A percentile compares a stretch with the other conserved stretches of the same genome.
Conservation (phyloP, 208 protist species). For the Trypanosoma cruzi region DNA sequence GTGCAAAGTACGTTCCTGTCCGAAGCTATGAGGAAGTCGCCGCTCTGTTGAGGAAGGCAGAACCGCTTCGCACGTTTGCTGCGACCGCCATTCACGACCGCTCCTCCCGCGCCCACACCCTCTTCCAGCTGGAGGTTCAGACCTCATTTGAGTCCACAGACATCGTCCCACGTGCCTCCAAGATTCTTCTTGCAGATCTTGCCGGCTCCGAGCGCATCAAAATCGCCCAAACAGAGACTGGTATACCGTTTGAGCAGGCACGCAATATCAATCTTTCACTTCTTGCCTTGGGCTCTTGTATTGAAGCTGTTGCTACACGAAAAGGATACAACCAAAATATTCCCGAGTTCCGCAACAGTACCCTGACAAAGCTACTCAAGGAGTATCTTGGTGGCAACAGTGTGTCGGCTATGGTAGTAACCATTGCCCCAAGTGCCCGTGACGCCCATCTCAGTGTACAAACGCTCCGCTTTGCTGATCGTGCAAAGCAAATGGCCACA, state of each 20-base stretch:
- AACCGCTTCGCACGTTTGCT: conserved; percentile 87
- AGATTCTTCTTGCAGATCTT: conserved; percentile 82
- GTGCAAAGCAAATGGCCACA: conserved; percentile 82
- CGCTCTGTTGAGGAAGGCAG: conserved; percentile 78
- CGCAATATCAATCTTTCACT: conserved; percentile 88
- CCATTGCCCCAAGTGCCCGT: conserved; percentile 61
- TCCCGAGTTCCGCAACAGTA: conserved; percentile 84
- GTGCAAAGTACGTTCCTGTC: conserved; percentile 75
- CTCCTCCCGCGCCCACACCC: conserved; percentile 83
- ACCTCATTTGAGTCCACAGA: conserved; percentile 64
- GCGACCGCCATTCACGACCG: conserved; percentile 87
- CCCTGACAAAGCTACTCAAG: conserved; percentile 87
- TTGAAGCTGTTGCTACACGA: conserved; percentile 76
- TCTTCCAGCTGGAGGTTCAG: conserved; percentile 79
- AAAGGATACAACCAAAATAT: conserved; percentile 46
- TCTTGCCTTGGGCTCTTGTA: conserved; percentile 75
- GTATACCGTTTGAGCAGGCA: conserved; percentile 76
- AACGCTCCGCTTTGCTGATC: conserved; percentile 86
- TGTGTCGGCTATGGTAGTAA: conserved; percentile 81
- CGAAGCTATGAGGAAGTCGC: conserved; percentile 82
- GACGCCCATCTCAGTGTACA: conserved; percentile 84
- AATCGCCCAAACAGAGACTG: conserved; percentile 69
- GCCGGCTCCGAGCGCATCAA: conserved; percentile 85
- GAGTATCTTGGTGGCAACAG: conserved; percentile 89
- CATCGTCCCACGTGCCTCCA: conserved; percentile 55